Conservation (phyloP, 2,329 filamentous ascomycete genomes). For the Aspergillus fumigatus region DNA sequence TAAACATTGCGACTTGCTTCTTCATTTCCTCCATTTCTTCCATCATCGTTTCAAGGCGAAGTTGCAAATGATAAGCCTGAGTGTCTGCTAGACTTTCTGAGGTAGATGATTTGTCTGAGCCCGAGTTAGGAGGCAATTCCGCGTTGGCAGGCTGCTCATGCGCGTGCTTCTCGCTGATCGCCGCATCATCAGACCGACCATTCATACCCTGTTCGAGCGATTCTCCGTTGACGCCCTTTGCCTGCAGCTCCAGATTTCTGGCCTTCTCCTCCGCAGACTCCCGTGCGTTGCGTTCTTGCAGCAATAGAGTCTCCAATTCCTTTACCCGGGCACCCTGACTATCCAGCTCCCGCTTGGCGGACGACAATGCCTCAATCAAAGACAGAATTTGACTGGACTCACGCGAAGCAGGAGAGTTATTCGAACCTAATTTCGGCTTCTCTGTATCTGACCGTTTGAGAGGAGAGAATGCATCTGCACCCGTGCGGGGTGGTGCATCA, state of each 20-base stretch:
- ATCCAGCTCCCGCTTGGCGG: conserved; percentile 81
- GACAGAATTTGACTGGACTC: conserved; percentile 74
- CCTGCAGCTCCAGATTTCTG: conserved; percentile 62
- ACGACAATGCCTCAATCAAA: conserved; percentile 77
- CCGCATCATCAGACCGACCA: background rate
- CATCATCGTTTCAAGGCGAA: conserved; percentile 70
- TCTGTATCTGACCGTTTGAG: conserved; percentile 74
- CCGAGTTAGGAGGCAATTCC: conserved; percentile 7
- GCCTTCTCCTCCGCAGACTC: conserved; percentile 80
- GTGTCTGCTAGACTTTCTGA: conserved; percentile 24
- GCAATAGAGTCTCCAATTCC: conserved; percentile 73
- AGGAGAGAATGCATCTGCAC: conserved; percentile 46
- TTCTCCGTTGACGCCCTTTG: conserved; percentile 24
- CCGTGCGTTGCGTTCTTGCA: conserved; percentile 73
- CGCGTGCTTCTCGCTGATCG: conserved; percentile 4
- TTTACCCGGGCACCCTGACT: conserved; percentile 74
- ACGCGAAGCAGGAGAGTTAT: conserved; percentile 43
- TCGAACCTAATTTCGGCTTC: conserved; percentile 54
- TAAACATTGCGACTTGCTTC: conserved; percentile 73
- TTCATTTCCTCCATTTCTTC: conserved; percentile 77
- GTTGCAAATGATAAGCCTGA: conserved; percentile 53
- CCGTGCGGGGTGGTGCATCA: conserved; percentile 53
- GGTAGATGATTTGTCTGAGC: conserved; percentile 28
- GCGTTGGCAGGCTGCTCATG: conserved; percentile 9
- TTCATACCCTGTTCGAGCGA: background rate